phyloP scores from a whole-genome alignment of 2,329 filamentous ascomycete species.

The Intubia oerlemansii region DNA sequence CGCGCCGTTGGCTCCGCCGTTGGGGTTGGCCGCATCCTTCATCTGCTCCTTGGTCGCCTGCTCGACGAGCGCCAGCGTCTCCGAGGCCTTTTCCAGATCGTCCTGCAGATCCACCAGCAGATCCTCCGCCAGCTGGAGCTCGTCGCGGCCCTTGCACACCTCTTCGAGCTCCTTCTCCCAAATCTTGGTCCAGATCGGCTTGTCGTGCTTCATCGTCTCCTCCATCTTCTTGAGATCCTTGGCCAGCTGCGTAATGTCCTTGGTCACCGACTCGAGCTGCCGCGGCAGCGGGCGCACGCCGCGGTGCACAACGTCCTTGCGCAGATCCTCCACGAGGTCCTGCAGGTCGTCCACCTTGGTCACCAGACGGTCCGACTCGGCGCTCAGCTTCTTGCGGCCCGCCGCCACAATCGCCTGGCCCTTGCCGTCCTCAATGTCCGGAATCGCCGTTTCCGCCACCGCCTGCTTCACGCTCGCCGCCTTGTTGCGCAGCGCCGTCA shows the following conservation, averaged over 20 bases:
- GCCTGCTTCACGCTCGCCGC: constrained; percentile 60
- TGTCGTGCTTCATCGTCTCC: constrained; percentile 77
- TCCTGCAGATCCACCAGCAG: constrained; percentile 80
- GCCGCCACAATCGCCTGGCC: constrained; percentile 68
- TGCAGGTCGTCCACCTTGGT: constrained; percentile 91
- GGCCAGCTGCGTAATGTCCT: constrained; percentile 63
- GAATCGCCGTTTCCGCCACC: constrained; percentile 44
- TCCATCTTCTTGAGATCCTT: constrained; percentile 88
- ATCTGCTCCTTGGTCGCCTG: constrained; percentile 97
- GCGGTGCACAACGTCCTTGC: constrained; percentile 86
- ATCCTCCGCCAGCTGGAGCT: constrained; percentile 91
- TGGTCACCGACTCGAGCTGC: constrained; percentile 73
- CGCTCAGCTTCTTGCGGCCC: constrained; percentile 69
- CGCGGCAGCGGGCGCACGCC: constrained; percentile 80
- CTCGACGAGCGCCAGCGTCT: constrained; percentile 88
- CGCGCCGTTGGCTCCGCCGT: constrained; percentile 22
- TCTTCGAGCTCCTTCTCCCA: constrained; percentile 96
- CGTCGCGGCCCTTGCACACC: constrained; percentile 86
- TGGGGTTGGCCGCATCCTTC: constrained; percentile 44
- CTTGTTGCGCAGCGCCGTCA: constrained; percentile 64
- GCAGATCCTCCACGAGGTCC: constrained; percentile 85
- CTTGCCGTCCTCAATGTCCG: constrained; percentile 52
- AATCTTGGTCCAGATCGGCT: constrained; percentile 95
- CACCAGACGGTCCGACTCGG: constrained; percentile 79
- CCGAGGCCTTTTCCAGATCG: constrained; percentile 81